Percentiles rank a stretch among this genome's conserved stretches.
phyloP scores from a whole-genome alignment of 331 rosid species.

The Malus hybrid region DNA sequence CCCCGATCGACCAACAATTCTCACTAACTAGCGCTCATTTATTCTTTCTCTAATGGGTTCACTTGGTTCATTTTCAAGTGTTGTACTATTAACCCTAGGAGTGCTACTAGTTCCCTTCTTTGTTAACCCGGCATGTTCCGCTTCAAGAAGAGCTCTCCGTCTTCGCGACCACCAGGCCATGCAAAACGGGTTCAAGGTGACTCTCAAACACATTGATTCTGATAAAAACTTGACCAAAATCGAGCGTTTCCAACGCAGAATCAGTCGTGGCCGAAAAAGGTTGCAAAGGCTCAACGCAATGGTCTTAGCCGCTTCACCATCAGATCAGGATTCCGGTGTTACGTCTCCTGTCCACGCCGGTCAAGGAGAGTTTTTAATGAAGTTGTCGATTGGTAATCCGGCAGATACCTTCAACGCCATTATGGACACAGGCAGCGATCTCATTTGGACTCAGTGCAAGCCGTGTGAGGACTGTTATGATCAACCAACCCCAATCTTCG shows the following conservation, averaged over 20 bases:
- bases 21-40: not conserved
- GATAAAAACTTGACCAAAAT: conserved; percentile 66
- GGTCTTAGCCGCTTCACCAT: conserved; percentile 22
- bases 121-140: conserved; percentile 35
- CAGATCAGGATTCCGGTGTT: not conserved
- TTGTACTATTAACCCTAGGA: conserved; percentile 18
- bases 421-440: conserved; percentile 87
- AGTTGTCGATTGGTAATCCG: conserved; percentile 66
- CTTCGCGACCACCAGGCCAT: not conserved
- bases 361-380: conserved; percentile 71
- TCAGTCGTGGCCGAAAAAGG: conserved; percentile 47
- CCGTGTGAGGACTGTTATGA: conserved; percentile 71
- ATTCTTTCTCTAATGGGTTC: conserved; percentile 21
- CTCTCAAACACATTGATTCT: conserved; percentile 57
- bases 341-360: conserved; percentile 54
- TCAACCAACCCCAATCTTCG: conserved; percentile 70
- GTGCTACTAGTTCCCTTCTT: conserved; percentile 1
- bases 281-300: conserved; percentile 53
- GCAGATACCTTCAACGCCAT: conserved; percentile 57
- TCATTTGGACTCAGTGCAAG: conserved; percentile 88
- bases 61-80: conserved; percentile 7
- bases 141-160: conserved; percentile 29
- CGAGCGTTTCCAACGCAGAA: conserved; percentile 55
- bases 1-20: not conserved
- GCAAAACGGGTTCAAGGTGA: conserved; percentile 35